Percentiles rank a stretch among this genome's conserved stretches.
phyloP scores from a whole-genome alignment of 1,284 basidiomycete species.

The Paramarasmius palmivorus region DNA sequence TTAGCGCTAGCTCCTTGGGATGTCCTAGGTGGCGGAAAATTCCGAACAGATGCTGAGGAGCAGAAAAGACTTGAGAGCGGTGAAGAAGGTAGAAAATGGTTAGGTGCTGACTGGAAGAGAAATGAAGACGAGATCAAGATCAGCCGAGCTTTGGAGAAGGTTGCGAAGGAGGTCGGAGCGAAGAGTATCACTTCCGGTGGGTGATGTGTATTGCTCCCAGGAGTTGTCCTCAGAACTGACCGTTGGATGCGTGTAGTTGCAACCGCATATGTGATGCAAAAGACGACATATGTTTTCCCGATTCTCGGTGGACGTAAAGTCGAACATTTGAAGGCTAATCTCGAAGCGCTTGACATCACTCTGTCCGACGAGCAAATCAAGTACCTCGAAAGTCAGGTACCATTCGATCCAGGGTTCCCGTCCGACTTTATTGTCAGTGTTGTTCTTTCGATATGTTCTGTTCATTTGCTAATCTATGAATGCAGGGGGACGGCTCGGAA shows the following conservation, averaged over 20 bases:
- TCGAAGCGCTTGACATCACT: conserved; percentile 5
- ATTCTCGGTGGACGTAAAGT: conserved; percentile 5
- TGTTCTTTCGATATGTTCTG: too few relatives aligned
- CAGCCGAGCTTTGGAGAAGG: conserved; percentile 17
- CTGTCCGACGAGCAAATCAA: neutral
- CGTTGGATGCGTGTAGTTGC: neutral
- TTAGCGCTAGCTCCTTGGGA: conserved; percentile 5
- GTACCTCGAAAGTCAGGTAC: neutral
- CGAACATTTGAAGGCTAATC: neutral
- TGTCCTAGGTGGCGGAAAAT: conserved; percentile 47
- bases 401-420: neutral
- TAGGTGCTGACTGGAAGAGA: conserved; percentile 37
- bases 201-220: neutral
- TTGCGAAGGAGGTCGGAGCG: conserved; percentile 2
- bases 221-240: neutral
- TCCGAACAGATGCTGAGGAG: conserved; percentile 50
- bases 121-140: conserved; percentile 40
- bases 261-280: conserved; percentile 10
- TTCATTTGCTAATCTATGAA: too few relatives aligned
- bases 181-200: conserved; percentile 6
- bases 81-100: conserved; percentile 39
- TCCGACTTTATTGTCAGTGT: neutral
- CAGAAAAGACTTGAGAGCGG: conserved; percentile 35
- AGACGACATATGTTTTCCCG: conserved; percentile 5
- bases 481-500: too few relatives aligned